Evolutionary conservation across 2,329 filamentous ascomycete genomes (phyloP), one percentile per base, ranked within the genome.

Genomic region (Neurospora crassa): DNA sequence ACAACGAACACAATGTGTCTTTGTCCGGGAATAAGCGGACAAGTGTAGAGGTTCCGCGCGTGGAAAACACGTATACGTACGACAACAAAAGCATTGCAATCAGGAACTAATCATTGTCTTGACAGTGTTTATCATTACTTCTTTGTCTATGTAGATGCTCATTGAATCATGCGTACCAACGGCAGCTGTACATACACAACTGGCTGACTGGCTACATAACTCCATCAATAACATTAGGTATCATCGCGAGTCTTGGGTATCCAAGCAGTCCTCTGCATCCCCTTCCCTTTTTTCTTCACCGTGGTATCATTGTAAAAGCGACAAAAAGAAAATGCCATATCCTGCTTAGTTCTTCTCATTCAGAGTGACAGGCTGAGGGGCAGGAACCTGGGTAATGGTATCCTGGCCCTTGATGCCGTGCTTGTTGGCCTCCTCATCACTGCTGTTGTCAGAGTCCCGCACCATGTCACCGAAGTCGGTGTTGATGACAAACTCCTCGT

Each of bases 401-500:
- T 63, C 53, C 53, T 63, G 24, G 29, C 29, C 53, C 53, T 63
- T 63, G 53, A 6, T 24, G 11, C 16, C 53, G 14, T 18, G 29
- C 8, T 63, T 63, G 29, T 63, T 63, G 7, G 53, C 24, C 70
- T 73, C 72, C 20, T 45, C 40, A 45, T 73, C 72, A 40, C 79
- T 79, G 70, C 81, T 80, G 18, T 78, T 69, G 40, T 79, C 79
- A 5, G 80, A 77, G 69, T 78, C 78, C 2, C 67, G 42, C 70
- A 81, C 78, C 72, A 80, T 80, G 3, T 77, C 79, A 70, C 81
- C 73, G 41, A 76, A 77, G 76, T 82, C 81, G 42, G 80, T 77
- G 73, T 79, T 82, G 67, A 84, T 78, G n/a, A 75, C 72, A 74
- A 82, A 84, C 74, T 84, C 83, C 72, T 84, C 82, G 43, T 78